Conservation (phyloP, 768 basidiomycete species). For the Fomitopsis pulvina region DNA sequence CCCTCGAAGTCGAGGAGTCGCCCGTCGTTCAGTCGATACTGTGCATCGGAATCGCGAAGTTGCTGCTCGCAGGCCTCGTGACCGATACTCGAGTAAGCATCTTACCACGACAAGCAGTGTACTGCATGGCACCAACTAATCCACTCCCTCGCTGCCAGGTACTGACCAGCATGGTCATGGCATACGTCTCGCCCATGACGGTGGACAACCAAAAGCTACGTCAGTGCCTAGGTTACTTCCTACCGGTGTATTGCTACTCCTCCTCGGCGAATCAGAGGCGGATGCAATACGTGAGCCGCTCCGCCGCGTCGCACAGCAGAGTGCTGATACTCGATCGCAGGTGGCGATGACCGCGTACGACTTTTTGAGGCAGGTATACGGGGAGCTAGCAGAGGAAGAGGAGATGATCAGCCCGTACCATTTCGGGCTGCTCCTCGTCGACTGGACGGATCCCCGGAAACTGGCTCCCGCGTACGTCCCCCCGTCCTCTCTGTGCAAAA, state of each 20-base stretch:
- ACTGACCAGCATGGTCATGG: conserved; percentile 40
- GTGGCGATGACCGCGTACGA: conserved; percentile 24
- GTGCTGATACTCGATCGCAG: background rate
- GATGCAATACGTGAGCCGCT: conserved; percentile 36
- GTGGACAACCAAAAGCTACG: conserved; percentile 75
- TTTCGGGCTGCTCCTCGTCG: conserved; percentile 32
- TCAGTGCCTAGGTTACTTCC: conserved; percentile 83
- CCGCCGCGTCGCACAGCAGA: background rate
- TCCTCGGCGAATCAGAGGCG: conserved; percentile 62
- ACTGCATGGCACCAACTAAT: background rate
- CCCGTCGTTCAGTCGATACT: conserved; percentile 65
- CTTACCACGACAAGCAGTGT: background rate
- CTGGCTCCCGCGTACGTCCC: conserved; percentile 18
- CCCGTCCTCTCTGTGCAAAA: background rate
- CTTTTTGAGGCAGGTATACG: conserved; percentile 24
- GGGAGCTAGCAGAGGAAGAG: conserved; percentile 28
- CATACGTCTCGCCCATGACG: conserved; percentile 79
- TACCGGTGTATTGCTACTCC: conserved; percentile 82
- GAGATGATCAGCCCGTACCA: conserved; percentile 22
- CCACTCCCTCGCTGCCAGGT: conserved; percentile 27
- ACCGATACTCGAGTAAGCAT: conserved; percentile 58
- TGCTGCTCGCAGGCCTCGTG: conserved; percentile 73
- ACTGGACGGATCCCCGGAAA: conserved; percentile 38
- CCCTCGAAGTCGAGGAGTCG: conserved; percentile 47
- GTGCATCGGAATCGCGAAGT: conserved; percentile 79